Evolutionary conservation across 2,329 filamentous ascomycete species (phyloP), one percentile per base, ranked within the genome.

Genomic region (Clarireedia paspali): DNA sequence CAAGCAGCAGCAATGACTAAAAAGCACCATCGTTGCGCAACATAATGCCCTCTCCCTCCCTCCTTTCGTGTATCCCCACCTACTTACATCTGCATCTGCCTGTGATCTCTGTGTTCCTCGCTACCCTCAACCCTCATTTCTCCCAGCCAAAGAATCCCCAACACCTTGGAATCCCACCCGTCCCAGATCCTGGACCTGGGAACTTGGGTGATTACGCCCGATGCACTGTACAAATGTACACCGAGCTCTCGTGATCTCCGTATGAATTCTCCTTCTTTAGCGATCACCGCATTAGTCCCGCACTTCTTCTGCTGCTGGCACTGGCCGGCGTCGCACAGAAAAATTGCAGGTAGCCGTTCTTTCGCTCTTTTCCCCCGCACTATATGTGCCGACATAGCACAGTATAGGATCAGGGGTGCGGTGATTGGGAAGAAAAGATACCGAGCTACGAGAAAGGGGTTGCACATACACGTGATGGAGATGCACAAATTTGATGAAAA

Each of bases 201-300:
- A 34, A 12, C 30, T 34, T 34, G 30, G 30, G 30, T 12, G 30
- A 34, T 34, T 12, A 34, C 30, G 30, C 30, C 30, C 30, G 30
- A 34, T 34, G 12, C 12, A 34, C 12, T 34, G 30, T 4, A 34
- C 30, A 34, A 34, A 9, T 34, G 30, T 34, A 4, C 30, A 12
- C 10, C 30, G 10, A 34, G 30, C 30, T 34, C 53, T 55, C 53
- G 38, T 55, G 53, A 55, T 55, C 46, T 50, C 47, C n/a, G 53
- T 26, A 44, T 55, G 38, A 55, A 50, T 50, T 26, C 40, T 23
- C 36, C 39, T n/a, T 49, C 38, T 55, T 14, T 23, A 45, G 39
- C 24, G 17, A 23, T 50, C 38, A 55, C 53, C 27, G 26, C 38
- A 26, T 49, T 24, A 34, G 46, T 46, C n/a, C 46, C 26, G 23